phyloP scores from a whole-genome alignment of 2,329 filamentous ascomycete species.

The Didymella pomorum region DNA sequence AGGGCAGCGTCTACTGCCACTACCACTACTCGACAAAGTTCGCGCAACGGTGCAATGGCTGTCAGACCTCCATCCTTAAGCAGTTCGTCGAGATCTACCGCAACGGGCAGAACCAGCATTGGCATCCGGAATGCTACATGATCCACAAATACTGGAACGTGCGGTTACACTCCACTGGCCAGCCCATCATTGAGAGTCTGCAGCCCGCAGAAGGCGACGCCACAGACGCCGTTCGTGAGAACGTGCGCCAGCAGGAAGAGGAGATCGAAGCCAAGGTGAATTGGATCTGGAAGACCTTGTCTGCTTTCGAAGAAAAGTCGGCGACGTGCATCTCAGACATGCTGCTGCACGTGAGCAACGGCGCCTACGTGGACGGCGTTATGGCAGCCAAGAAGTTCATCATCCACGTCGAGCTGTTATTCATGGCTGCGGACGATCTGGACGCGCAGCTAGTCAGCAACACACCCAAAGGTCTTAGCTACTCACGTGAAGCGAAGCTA shows the following conservation, averaged over 20 bases:
- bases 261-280: constrained; percentile 98
- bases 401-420: constrained; percentile 91
- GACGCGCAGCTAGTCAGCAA: constrained; percentile 74
- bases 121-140: constrained; percentile 99
- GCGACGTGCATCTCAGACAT: constrained; percentile 99
- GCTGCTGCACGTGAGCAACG: constrained; percentile 97
- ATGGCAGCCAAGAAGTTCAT: constrained; percentile 96
- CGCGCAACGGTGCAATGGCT: constrained; percentile 94
- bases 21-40: constrained; percentile 99
- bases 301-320: constrained; percentile 95
- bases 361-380: constrained; percentile 93
- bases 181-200: constrained; percentile 49
- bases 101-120: constrained; percentile 97
- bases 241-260: constrained; percentile 86
- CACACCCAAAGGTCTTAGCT: constrained; percentile 84
- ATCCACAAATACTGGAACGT: constrained; percentile 99
- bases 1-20: constrained; percentile 95
- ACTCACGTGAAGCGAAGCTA: constrained; percentile 94
- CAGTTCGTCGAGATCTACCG: constrained; percentile 99
- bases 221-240: constrained; percentile 73
- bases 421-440: constrained; percentile 84
- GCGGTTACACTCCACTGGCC: constrained; percentile 65
- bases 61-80: constrained; percentile 95
- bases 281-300: constrained; percentile 96
- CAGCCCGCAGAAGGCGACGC: constrained; percentile 60